Conservation (phyloP, 345 rosid species). For the Rhodomyrtus tomentosa region DNA sequence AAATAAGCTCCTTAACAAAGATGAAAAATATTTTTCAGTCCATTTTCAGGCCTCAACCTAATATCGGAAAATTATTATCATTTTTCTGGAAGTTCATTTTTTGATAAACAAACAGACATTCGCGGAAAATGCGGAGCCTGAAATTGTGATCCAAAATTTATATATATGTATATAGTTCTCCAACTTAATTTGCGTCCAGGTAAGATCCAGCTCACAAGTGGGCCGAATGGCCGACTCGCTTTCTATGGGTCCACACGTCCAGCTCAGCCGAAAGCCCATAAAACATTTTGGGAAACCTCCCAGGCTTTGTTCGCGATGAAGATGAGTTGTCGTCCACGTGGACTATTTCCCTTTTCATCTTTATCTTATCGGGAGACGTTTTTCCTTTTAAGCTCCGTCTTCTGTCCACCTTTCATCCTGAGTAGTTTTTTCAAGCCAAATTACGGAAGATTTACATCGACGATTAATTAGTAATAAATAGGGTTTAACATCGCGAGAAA, state of each 20-base stretch:
- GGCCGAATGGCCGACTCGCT: not conserved
- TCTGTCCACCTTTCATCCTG: no score
- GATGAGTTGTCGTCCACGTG: not conserved
- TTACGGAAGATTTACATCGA: not conserved
- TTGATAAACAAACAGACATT: not conserved
- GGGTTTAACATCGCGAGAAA: no score
- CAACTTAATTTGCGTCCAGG: constrained; percentile 1
- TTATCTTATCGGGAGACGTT: no score
- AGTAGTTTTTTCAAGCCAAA: not conserved
- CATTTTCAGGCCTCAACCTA: no score
- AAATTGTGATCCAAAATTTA: not conserved
- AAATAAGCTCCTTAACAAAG: no score
- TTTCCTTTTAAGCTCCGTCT: no score
- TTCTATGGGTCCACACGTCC: not conserved
- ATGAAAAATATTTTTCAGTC: no score
- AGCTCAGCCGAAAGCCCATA: not conserved
- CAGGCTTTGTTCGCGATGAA: not conserved
- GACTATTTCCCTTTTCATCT: not conserved
- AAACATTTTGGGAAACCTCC: not conserved
- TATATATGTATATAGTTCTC: not conserved
- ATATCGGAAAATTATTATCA: no score
- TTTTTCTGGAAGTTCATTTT: not conserved
- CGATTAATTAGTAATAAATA: no score
- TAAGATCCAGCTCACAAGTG: constrained; percentile 5
- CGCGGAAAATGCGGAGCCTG: not conserved